These are phyloP conservation scores for Paratinospora sagittata DNA, from an alignment of 164 flowering plant species.

Conservation along the genomic window DNA sequence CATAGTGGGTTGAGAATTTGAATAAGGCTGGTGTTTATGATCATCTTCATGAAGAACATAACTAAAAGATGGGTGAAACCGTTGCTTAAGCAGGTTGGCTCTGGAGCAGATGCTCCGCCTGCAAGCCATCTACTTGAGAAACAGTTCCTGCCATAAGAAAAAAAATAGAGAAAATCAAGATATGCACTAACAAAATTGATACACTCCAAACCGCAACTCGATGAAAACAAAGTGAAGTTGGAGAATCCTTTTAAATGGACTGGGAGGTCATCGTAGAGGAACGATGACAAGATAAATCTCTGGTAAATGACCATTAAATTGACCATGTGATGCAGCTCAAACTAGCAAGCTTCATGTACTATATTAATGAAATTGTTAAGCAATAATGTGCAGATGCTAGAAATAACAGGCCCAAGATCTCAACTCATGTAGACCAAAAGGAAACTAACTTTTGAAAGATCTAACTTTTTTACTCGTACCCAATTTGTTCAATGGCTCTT, in stretches of 20 bases:
- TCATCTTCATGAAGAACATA: conserved; percentile 35
- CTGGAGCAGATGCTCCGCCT: conserved; percentile 37
- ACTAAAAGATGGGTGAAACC: conserved; percentile 34
- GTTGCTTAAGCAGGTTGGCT: conserved; percentile 27
- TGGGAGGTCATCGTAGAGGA: background rate
- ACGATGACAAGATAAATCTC: background rate
- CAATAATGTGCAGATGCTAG: no score
- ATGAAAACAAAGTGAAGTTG: background rate
- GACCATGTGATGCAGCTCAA: no score
- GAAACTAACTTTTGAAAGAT: no score
- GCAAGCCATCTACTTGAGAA: conserved; percentile 35
- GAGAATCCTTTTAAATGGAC: background rate
- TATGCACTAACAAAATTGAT: background rate
- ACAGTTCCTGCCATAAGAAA: background rate
- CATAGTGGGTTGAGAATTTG: conserved; percentile 11
- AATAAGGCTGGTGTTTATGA: conserved; percentile 16
- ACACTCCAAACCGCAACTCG: background rate
- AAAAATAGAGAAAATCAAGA: background rate
- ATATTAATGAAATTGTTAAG: no score
- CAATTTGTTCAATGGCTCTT: no score
- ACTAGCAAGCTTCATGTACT: no score
- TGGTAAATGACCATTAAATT: no score
- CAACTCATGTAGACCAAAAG: no score
- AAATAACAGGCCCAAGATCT: no score
- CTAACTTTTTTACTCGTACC: no score